Percentiles rank a stretch among this genome's conserved stretches.
These are phyloP conservation scores for Erodium moschatum DNA, from an alignment of 441 rosid genomes.

Conservation along the genomic window DNA sequence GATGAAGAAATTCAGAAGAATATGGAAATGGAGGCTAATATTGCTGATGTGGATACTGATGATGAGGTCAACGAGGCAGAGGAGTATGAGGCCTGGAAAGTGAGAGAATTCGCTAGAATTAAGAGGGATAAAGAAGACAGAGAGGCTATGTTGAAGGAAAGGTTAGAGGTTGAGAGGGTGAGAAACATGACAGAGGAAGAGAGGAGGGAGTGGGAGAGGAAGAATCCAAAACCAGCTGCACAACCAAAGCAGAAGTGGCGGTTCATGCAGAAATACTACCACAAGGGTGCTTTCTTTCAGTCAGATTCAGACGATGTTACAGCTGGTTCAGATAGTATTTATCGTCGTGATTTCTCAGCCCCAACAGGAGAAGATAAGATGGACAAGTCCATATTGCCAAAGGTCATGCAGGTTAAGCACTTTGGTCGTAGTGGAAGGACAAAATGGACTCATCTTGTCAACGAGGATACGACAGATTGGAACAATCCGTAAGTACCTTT, in stretches of 20 bases:
- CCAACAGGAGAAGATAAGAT: slow-evolving; percentile 91
- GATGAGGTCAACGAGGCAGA: slow-evolving; percentile 78
- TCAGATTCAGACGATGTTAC: slow-evolving; percentile 16
- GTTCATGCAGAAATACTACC: slow-evolving; percentile 85
- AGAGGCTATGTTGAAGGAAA: slow-evolving; percentile 51
- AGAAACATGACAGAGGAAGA: too few species aligned
- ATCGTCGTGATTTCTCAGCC: slow-evolving; percentile 59
- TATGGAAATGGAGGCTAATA: slow-evolving; percentile 51
- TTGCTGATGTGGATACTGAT: slow-evolving; percentile 79
- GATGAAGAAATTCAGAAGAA: slow-evolving; percentile 66
- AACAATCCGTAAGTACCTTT: slow-evolving; percentile 43
- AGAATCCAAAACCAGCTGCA: slow-evolving; percentile 48
- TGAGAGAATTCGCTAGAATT: slow-evolving; percentile 69
- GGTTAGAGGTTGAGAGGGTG: too few species aligned
- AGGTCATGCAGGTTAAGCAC: slow-evolving; percentile 93
- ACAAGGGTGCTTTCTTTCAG: slow-evolving; percentile 89
- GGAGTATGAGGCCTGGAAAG: slow-evolving; percentile 91
- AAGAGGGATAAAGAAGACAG: slow-evolving; percentile 69
- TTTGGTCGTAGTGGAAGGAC: slow-evolving; percentile 92
- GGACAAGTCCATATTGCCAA: slow-evolving; percentile 70
- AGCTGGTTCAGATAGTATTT: slow-evolving; percentile 24
- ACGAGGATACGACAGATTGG: slow-evolving; percentile 88
- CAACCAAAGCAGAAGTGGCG: slow-evolving; percentile 67
- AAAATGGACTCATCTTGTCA: slow-evolving; percentile 91
- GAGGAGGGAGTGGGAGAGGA: slow-evolving; percentile 50